A percentile compares a stretch with the other conserved stretches of the same genome.
Evolutionary conservation across 768 basidiomycete genomes (phyloP).

Genomic region (Russula sp.): DNA sequence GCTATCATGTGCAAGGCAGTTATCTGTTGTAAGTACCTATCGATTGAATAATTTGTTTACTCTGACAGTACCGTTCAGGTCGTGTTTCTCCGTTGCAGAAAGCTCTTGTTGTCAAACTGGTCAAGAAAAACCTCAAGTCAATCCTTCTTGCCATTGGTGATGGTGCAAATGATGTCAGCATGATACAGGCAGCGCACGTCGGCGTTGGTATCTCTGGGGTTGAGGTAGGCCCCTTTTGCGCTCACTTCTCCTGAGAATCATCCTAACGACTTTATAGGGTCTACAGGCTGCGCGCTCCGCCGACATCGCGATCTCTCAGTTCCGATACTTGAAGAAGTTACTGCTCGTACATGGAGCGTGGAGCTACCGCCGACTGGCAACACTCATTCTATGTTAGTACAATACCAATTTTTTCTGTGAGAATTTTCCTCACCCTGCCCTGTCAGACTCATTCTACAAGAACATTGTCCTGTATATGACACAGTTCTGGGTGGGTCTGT

Average conservation of each 20-base stretch:
- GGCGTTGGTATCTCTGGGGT: constrained; percentile 97
- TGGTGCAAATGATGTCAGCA: constrained; percentile 97
- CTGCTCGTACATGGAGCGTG: constrained; percentile 96
- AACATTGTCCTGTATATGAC: constrained; percentile 98
- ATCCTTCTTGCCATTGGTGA: constrained; percentile 97
- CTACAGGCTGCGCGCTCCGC: constrained; percentile 97
- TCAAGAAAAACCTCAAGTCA: constrained; percentile 91
- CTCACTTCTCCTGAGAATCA: not conserved
- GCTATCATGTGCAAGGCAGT: constrained; percentile 99
- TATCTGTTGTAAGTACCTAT: constrained; percentile 72
- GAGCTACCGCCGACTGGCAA: constrained; percentile 94
- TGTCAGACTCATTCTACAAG: constrained; percentile 93
- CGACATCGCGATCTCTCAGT: constrained; percentile 97
- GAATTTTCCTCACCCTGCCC: constrained; percentile 11
- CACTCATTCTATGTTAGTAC: constrained; percentile 85
- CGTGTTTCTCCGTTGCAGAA: constrained; percentile 98
- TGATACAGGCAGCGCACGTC: constrained; percentile 98
- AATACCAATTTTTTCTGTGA: not conserved
- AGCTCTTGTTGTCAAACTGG: constrained; percentile 96
- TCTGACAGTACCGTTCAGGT: constrained; percentile 38
- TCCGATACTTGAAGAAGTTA: constrained; percentile 90
- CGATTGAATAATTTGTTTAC: not conserved
- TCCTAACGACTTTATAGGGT: constrained; percentile 43
- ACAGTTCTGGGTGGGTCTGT: constrained; percentile 80
- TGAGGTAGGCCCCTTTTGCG: constrained; percentile 45